Evolutionary conservation across 345 rosid genomes (phyloP).

Genomic region (Murraya koenigii): DNA sequence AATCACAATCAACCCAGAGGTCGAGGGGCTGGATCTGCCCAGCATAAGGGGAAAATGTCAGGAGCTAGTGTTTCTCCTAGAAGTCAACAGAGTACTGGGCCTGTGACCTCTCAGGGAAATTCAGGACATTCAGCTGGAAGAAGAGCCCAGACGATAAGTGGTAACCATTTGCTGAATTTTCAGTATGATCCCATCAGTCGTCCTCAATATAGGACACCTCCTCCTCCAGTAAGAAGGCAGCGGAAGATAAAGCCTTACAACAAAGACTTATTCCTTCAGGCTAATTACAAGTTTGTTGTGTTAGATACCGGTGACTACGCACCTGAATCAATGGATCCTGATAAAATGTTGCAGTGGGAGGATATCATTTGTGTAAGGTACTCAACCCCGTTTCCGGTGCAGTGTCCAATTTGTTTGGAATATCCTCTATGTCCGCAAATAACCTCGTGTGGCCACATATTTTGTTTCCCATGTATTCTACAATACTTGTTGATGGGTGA

Average conservation of each 20-base stretch:
- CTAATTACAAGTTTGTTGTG: slow-evolving; percentile 92
- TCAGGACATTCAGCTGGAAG: slow-evolving; percentile 54
- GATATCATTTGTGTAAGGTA: slow-evolving; percentile 82
- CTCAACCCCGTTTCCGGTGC: slow-evolving; percentile 77
- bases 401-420: slow-evolving; percentile 95
- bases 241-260: slow-evolving; percentile 75
- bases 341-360: slow-evolving; percentile 87
- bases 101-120: slow-evolving; percentile 39
- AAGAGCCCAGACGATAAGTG: slow-evolving; percentile 63
- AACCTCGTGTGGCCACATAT: slow-evolving; percentile 94
- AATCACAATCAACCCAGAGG: slow-evolving; percentile 22
- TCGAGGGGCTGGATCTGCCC: slow-evolving; percentile 36
- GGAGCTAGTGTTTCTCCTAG: slow-evolving; percentile 36
- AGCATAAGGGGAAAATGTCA: slow-evolving; percentile 47
- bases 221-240: slow-evolving; percentile 61
- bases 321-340: slow-evolving; percentile 82
- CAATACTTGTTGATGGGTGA: slow-evolving; percentile 72
- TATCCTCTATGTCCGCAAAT: slow-evolving; percentile 90
- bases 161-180: slow-evolving; percentile 88
- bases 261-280: slow-evolving; percentile 90
- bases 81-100: slow-evolving; percentile 35
- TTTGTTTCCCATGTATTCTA: slow-evolving; percentile 91
- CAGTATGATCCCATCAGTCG: slow-evolving; percentile 82
- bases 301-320: slow-evolving; percentile 66
- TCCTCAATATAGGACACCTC: slow-evolving; percentile 48